Percentiles rank a stretch among this genome's conserved stretches.
phyloP scores from a whole-genome alignment of 805 yeast genomes.

The Wickerhamomyces mucosus region DNA sequence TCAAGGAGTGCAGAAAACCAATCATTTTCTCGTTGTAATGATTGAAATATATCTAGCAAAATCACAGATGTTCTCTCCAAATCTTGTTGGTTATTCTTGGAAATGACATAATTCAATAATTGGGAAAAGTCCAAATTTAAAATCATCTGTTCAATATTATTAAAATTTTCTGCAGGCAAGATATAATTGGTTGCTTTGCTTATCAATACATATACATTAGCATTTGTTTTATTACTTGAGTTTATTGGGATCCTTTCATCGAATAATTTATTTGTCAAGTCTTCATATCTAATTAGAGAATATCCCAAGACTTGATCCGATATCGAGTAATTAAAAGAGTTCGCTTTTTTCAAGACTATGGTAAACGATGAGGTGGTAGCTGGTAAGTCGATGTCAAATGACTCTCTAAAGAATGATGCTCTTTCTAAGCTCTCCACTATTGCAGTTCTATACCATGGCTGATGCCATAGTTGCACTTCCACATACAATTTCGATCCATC shows the following conservation, averaged over 20 bases:
- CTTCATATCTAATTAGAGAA: conserved; percentile 4
- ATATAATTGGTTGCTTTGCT: conserved; percentile 44
- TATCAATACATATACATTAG: conserved; percentile 46
- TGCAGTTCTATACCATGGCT: conserved; percentile 74
- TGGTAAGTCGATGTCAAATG: conserved; percentile 53
- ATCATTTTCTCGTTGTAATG: conserved; percentile 53
- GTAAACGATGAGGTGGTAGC: conserved; percentile 39
- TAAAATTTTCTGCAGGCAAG: conserved; percentile 51
- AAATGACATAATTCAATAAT: conserved; percentile 33
- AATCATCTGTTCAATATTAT: conserved; percentile 53
- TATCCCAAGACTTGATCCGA: conserved; percentile 28
- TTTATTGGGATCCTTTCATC: conserved; percentile 33
- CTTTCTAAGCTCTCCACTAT: conserved; percentile 33
- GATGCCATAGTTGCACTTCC: conserved; percentile 64
- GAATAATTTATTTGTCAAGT: conserved; percentile 12
- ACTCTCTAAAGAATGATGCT: conserved; percentile 81
- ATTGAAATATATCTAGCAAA: conserved; percentile 65
- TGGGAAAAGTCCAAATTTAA: conserved; percentile 41
- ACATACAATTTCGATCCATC: conserved; percentile 37
- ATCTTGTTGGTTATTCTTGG: conserved; percentile 24
- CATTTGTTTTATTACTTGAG: conserved; percentile 36
- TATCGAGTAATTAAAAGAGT: conserved; percentile 6
- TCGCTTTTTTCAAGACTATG: conserved; percentile 32
- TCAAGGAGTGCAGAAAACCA: conserved; percentile 70
- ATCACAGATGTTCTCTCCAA: conserved; percentile 49